Evolutionary conservation across 768 basidiomycete genomes (phyloP).

Genomic region (Naganishia antarctica): DNA sequence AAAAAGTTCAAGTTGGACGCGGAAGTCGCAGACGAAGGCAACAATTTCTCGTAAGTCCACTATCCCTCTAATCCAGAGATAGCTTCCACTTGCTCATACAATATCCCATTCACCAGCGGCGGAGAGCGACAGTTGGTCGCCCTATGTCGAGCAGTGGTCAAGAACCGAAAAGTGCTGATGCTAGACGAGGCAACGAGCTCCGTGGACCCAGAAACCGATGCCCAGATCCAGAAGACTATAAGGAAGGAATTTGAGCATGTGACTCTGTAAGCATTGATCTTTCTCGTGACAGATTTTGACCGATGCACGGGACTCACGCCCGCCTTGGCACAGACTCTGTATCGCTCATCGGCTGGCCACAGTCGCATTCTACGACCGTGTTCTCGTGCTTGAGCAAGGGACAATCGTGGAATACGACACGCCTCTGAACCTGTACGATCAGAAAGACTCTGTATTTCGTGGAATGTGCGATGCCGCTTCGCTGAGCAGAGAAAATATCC

Average conservation of each 20-base stretch:
- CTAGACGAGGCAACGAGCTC: conserved; percentile 27
- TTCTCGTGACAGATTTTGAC: conserved; percentile 54
- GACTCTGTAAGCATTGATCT: conserved; percentile 27
- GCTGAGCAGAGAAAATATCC: conserved; percentile 58
- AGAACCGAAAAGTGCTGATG: conserved; percentile 58
- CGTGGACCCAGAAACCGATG: conserved; percentile 52
- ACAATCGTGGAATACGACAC: conserved; percentile 40
- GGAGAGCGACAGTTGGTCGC: conserved; percentile 67
- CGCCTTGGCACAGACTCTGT: conserved; percentile 61
- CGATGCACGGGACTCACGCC: conserved; percentile 42
- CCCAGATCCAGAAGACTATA: conserved; percentile 62
- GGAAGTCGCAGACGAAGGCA: conserved; percentile 62
- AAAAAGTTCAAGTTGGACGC: conserved; percentile 65
- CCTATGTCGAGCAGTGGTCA: conserved; percentile 60
- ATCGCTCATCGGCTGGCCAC: conserved; percentile 35
- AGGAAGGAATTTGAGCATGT: conserved; percentile 56
- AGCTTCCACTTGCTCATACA: conserved; percentile 54
- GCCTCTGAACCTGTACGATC: conserved; percentile 37
- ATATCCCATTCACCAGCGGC: conserved; percentile 49
- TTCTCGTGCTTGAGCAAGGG: conserved; percentile 46
- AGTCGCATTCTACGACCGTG: conserved; percentile 46
- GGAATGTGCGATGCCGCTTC: conserved; percentile 65
- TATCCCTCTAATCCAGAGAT: conserved; percentile 53
- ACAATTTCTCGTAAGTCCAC: conserved; percentile 53
- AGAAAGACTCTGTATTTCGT: conserved; percentile 62